Evolutionary conservation across 768 basidiomycete genomes (phyloP).

Genomic region (Russula sp.): DNA sequence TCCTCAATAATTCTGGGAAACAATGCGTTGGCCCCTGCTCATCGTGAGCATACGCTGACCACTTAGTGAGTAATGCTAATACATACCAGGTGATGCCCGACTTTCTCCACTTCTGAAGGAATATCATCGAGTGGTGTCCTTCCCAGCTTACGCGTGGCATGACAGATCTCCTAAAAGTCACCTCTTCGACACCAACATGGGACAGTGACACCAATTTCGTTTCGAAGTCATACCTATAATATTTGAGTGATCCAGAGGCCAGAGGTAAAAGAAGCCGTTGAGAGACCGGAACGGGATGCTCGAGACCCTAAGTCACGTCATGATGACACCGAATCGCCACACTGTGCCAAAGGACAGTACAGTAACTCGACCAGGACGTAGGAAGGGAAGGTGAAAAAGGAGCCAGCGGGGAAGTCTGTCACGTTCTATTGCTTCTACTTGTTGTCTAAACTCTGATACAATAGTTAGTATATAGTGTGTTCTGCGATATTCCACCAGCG

Average conservation of each 20-base stretch:
- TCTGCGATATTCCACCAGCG: neutral
- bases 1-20: no score
- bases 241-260: neutral
- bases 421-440: slow-evolving; percentile 1
- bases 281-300: neutral
- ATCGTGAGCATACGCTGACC: neutral
- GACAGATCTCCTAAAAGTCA: neutral
- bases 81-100: neutral
- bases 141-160: neutral
- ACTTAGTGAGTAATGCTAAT: neutral
- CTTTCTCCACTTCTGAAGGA: neutral
- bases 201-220: neutral
- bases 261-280: no score
- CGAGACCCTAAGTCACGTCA: neutral
- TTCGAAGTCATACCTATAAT: neutral
- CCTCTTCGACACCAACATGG: neutral
- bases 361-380: neutral
- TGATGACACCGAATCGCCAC: neutral
- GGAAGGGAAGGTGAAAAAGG: neutral
- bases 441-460: neutral
- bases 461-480: neutral
- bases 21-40: neutral
- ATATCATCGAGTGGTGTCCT: neutral
- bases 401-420: neutral
- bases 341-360: neutral